Base-by-base conservation (phyloP, 495 filamentous ascomycete genomes). In the Neurospora sp. region DNA sequence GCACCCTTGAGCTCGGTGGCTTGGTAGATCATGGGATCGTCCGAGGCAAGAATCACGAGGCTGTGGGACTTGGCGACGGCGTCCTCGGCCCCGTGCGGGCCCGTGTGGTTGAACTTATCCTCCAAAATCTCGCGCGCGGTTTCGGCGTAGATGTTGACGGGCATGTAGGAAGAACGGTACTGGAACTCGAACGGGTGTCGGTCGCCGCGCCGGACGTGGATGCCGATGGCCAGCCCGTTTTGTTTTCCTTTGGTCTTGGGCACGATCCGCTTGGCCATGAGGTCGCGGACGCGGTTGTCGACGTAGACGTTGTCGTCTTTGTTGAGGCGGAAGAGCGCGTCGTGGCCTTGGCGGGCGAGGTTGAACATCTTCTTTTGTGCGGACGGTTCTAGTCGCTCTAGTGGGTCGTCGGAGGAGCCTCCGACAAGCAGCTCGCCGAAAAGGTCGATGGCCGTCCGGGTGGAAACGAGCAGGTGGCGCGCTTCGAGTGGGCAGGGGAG, bases 191-290 rank as follows among this genome's bases (percentile, higher is more conserved):
- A 83, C 0, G 90, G 90, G 72, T 91, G 89, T 0, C 85, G 80
- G 76, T 94, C 92, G 22, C 92, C 92, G 39, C 88, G 88, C n/a
- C 92, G 89, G 69, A 94, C 84, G 73, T 94, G 92, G 22, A 93
- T 77, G 18, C 89, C 91, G 35, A 92, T 77, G n/a, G 85, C 80
- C 18, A 88, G 75, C 3, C 88, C 85, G 68, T 77, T 77, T 14
- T 81, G 70, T 70, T 77, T 71, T 20, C 76, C 78, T 16, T 73
- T 77, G 38, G 81, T 83, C 42, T 82, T 82, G 40, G 77, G 76
- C 5, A 81, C 79, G 14, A 81, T 82, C n/a, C 83, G 81, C 71
- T 83, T 84, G 18, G 76, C 76, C 70, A 81, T 82, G 37, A 90
- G 78, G 59, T 85, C 84, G 46, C 79, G 81, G 18, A 85, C 79